Base-by-base conservation (phyloP, 2,329 filamentous ascomycete species). In the Diaporthe ampelina region DNA sequence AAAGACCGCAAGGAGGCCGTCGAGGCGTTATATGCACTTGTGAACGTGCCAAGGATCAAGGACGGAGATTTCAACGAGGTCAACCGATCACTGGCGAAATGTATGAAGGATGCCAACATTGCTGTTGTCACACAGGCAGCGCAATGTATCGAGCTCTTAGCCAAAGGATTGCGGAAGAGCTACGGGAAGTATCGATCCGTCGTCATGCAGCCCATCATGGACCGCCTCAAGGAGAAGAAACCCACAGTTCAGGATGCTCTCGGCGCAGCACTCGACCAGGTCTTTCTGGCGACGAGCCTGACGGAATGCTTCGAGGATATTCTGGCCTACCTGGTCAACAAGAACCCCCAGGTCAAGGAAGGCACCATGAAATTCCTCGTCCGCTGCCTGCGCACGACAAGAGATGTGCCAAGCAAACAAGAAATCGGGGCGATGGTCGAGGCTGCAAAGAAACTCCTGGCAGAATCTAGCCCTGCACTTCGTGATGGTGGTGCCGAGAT, bases 51-150 rank as follows among this genome's bases (percentile, higher is more conserved):
- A 19, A 91, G 93, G 76, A 98, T 99, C 82, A 97, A 98, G 83
- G 96, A 98, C 78, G 94, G 91, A 9, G 93, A 94, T 72, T 98
- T 95, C 80, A 91, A 93, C 81, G 96, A 98, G 79, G 89, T 98
- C 78, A 91, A 94, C 73, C 90, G 94, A 75, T 93, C 91, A 5
- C 88, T 98, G 72, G 96, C 97, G 58, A 99, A 98, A 84, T 95
- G 91, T 79, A 99, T 99, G 97, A 99, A 99, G 84, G 97, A 99
- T 79, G 97, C 97, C 79, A 99, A 99, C 81, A 93, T 99, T 78
- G 93, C 94, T 7, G 97, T 98, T 65, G 97, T 98, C 26, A 97
- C 94, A 1, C 93, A 97, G 77, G 96, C 97, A 8, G 97, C 96
- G 3, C 95, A 97, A 79, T 98, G 96, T 83, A 93, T 98, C 45